phyloP scores from a whole-genome alignment of 1,139 yeast species.

The Pichia sp. region DNA sequence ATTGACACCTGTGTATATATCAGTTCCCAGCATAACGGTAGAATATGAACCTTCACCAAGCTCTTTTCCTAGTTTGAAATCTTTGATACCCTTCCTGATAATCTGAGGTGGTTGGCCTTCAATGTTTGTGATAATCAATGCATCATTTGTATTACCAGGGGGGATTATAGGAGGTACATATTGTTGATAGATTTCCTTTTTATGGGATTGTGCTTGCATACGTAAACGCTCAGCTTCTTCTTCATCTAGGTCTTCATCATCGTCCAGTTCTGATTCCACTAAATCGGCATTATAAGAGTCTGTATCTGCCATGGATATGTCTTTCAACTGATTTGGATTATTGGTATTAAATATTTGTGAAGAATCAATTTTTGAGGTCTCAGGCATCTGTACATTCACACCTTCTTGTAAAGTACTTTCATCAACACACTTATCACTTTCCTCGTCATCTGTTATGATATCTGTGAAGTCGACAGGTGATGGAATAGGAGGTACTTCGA shows the following conservation, averaged over 20 bases:
- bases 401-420: background rate
- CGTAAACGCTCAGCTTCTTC: slow-evolving; percentile 12
- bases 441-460: background rate
- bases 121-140: slow-evolving; percentile 5
- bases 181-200: slow-evolving; percentile 5
- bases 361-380: too few relatives aligned
- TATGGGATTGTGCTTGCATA: slow-evolving; percentile 6
- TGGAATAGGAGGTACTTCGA: background rate
- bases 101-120: slow-evolving; percentile 28
- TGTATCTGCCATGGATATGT: background rate
- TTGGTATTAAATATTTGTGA: too few relatives aligned
- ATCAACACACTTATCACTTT: background rate
- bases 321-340: too few relatives aligned
- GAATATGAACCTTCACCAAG: slow-evolving; percentile 82
- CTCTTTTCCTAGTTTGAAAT: slow-evolving; percentile 63
- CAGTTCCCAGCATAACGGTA: slow-evolving; percentile 64
- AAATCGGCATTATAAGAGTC: background rate
- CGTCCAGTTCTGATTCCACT: background rate
- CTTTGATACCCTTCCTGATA: slow-evolving; percentile 50
- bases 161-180: background rate
- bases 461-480: background rate
- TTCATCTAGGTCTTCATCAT: slow-evolving; percentile 13
- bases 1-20: slow-evolving; percentile 45
- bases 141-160: slow-evolving; percentile 5
- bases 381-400: too few relatives aligned